Conservation (phyloP, 345 rosid species). For the Sapria himalayana region DNA sequence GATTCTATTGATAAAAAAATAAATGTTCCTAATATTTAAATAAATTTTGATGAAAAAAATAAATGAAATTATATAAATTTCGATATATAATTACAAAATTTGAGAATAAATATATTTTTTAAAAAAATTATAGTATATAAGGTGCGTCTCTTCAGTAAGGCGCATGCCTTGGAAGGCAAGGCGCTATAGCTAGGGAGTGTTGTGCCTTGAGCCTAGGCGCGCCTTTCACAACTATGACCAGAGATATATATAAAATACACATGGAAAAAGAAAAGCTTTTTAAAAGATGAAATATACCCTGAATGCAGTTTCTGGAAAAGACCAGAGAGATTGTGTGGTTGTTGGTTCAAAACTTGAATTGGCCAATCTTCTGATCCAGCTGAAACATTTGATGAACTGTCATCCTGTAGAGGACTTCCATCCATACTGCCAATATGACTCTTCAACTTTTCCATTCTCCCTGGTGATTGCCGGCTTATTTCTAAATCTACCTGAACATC, state of each 20-base stretch:
- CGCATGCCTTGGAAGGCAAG: no score
- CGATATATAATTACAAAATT: no score
- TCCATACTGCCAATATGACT: slow-evolving; percentile 28
- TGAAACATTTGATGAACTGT: slow-evolving; percentile 22
- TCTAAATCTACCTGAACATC: slow-evolving; percentile 86
- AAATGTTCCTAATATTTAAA: no score
- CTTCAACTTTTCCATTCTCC: slow-evolving; percentile 42
- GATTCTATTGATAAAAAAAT: no score
- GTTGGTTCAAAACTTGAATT: slow-evolving; percentile 68
- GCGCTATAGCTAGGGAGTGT: no score
- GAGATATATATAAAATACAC: background rate
- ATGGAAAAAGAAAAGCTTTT: slow-evolving; percentile 1
- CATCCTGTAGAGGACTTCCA: slow-evolving; percentile 39
- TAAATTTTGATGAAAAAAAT: no score
- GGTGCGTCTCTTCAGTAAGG: no score
- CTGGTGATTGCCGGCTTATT: slow-evolving; percentile 47
- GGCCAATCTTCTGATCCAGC: slow-evolving; percentile 82
- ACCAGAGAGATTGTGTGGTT: slow-evolving; percentile 67
- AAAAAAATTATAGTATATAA: no score
- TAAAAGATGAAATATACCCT: slow-evolving; percentile 36
- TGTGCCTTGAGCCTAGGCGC: no score
- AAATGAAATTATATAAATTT: no score
- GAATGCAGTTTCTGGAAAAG: slow-evolving; percentile 97
- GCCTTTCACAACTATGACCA: background rate
- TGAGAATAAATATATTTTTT: no score